These are phyloP conservation scores for Umbelopsis sp. DNA, from an alignment of 371 early-diverging fungal species.

Conservation along the genomic window DNA sequence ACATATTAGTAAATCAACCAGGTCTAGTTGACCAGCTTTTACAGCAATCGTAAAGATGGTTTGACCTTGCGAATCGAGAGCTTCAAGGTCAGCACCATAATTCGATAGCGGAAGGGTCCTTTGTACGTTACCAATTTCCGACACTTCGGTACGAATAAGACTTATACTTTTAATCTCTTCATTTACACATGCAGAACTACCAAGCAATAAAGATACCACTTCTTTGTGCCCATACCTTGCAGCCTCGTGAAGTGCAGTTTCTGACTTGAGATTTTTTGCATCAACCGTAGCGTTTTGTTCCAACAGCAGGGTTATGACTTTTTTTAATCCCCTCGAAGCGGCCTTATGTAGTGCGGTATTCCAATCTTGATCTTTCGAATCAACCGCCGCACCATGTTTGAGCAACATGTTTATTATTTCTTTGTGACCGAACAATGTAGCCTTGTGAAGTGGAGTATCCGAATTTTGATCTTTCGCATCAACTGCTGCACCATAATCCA, in stretches of 20 bases:
- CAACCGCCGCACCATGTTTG: too few species aligned
- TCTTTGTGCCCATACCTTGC: neutral
- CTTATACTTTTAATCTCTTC: neutral
- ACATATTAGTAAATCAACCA: neutral
- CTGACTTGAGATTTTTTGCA: neutral
- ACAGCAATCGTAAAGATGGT: neutral
- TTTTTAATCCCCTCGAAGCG: neutral
- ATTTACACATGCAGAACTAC: neutral
- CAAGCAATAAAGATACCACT: neutral
- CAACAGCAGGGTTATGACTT: neutral
- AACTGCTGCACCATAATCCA: too few species aligned
- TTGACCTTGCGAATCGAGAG: neutral
- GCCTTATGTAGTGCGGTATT: neutral
- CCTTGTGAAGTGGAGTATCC: too few species aligned
- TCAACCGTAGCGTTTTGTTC: neutral
- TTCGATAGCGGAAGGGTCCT: neutral
- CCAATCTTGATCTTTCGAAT: neutral
- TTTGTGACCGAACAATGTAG: too few species aligned
- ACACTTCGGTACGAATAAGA: neutral
- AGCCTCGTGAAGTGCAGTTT: neutral
- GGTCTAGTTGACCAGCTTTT: neutral
- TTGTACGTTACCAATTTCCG: neutral
- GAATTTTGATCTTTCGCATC: too few species aligned
- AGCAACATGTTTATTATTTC: too few species aligned
- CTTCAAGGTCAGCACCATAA: neutral